Conservation (phyloP, 2,329 filamentous ascomycete genomes). For the Blastomyces parvus region DNA sequence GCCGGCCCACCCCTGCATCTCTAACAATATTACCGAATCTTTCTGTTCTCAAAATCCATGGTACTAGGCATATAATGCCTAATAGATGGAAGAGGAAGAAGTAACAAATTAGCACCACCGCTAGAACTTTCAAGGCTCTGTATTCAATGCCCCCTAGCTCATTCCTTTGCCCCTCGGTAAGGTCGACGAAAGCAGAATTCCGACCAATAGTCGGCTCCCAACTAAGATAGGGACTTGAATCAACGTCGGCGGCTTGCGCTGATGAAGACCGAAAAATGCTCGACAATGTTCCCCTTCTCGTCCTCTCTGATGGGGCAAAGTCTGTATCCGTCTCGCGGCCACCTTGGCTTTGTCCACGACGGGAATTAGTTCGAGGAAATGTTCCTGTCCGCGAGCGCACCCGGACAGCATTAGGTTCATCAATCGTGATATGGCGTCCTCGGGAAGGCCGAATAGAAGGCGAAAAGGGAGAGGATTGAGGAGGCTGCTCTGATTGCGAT, state of each 20-base stretch:
- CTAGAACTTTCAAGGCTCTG: conserved; percentile 76
- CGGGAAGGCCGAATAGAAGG: conserved; percentile 23
- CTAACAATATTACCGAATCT: conserved; percentile 59
- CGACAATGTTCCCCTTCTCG: conserved; percentile 24
- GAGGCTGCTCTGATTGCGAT: conserved; percentile 18
- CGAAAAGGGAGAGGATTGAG: conserved; percentile 15
- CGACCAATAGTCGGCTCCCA: conserved; percentile 87
- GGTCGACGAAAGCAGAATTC: conserved; percentile 83
- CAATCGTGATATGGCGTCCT: conserved; percentile 39
- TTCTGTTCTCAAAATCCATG: conserved; percentile 63
- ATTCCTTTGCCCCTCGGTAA: conserved; percentile 84
- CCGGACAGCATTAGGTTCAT: conserved; percentile 35
- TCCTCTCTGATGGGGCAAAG: conserved; percentile 15
- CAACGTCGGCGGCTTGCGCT: conserved; percentile 27
- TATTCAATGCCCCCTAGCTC: conserved; percentile 97
- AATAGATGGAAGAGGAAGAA: conserved; percentile 76
- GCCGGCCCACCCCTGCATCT: conserved; percentile 50
- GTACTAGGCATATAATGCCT: conserved; percentile 61
- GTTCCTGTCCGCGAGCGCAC: conserved; percentile 28
- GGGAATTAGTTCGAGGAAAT: conserved; percentile 32
- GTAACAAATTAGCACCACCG: conserved; percentile 66
- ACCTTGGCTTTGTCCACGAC: conserved; percentile 20
- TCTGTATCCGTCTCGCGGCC: conserved; percentile 24
- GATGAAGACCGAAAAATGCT: conserved; percentile 30
- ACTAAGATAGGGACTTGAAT: conserved; percentile 77